Evolutionary conservation across 1,284 basidiomycete genomes (phyloP).

Genomic region (Apiotrichum laibachii): DNA sequence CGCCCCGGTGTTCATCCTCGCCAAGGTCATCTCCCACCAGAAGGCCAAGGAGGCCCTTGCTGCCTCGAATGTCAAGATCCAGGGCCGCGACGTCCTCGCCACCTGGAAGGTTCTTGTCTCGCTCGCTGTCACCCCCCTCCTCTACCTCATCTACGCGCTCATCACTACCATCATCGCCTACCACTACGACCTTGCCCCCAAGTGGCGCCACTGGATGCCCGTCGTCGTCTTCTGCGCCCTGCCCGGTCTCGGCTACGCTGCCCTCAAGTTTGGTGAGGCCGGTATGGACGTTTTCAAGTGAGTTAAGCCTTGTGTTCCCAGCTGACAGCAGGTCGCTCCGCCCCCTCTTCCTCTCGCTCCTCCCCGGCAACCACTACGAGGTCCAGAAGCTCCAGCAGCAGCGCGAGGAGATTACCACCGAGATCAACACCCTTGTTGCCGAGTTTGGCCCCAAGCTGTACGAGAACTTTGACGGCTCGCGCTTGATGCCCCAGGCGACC

Average conservation of each 20-base stretch:
- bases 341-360: slow-evolving; percentile 83
- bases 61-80: slow-evolving; percentile 92
- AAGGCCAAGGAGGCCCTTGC: slow-evolving; percentile 98
- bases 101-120: slow-evolving; percentile 99
- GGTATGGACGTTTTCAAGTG: slow-evolving; percentile 98
- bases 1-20: slow-evolving; percentile 90
- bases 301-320: slow-evolving; percentile 12
- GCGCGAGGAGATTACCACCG: slow-evolving; percentile 75
- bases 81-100: slow-evolving; percentile 89
- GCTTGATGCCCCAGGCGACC: slow-evolving; percentile 77
- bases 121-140: slow-evolving; percentile 79
- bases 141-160: slow-evolving; percentile 81
- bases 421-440: slow-evolving; percentile 85
- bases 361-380: slow-evolving; percentile 86
- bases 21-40: slow-evolving; percentile 79
- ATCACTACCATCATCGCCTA: slow-evolving; percentile 74
- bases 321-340: slow-evolving; percentile 68
- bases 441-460: slow-evolving; percentile 82
- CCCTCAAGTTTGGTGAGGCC: slow-evolving; percentile 97
- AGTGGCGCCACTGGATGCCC: slow-evolving; percentile 74
- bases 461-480: slow-evolving; percentile 83
- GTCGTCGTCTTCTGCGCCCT: slow-evolving; percentile 71
- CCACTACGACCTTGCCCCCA: slow-evolving; percentile 60
- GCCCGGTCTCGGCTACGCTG: slow-evolving; percentile 88
- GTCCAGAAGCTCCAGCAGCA: slow-evolving; percentile 76